A percentile compares a stretch with the other conserved stretches of the same genome.
phyloP scores from a whole-genome alignment of 257 asterid species.

The Eucommia ulmoides region DNA sequence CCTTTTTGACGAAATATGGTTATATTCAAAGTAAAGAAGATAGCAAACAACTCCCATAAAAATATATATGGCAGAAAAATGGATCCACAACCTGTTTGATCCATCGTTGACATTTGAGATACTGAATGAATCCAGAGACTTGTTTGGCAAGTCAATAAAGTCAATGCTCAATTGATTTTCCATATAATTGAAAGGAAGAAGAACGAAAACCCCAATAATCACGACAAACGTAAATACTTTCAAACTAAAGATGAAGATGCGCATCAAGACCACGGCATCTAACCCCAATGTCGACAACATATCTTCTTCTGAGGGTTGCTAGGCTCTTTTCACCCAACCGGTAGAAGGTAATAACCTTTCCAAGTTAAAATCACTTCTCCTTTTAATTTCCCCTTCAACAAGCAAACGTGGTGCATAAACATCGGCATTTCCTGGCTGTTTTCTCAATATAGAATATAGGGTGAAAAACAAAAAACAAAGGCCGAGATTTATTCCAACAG shows the following conservation, averaged over 20 bases:
- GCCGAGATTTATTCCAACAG: slow-evolving; percentile 76
- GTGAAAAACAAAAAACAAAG: slow-evolving; percentile 46
- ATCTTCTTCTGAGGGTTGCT: slow-evolving; percentile 77
- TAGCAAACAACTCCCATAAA: slow-evolving; percentile 94
- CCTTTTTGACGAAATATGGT: slow-evolving; percentile 60
- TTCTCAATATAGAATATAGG: slow-evolving; percentile 59
- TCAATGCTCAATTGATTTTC: slow-evolving; percentile 77
- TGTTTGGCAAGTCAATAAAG: slow-evolving; percentile 61
- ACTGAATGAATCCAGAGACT: slow-evolving; percentile 75
- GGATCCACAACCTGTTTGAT: slow-evolving; percentile 97
- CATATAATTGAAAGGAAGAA: slow-evolving; percentile 88
- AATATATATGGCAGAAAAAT: slow-evolving; percentile 72
- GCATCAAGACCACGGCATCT: slow-evolving; percentile 95
- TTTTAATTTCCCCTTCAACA: slow-evolving; percentile 45
- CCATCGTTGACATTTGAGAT: slow-evolving; percentile 91
- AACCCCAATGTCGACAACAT: slow-evolving; percentile 55
- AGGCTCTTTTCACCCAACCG: slow-evolving; percentile 75
- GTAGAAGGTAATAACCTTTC: slow-evolving; percentile 43
- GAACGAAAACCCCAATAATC: slow-evolving; percentile 59
- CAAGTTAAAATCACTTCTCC: slow-evolving; percentile 21
- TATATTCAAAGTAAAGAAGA: slow-evolving; percentile 82
- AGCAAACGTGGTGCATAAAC: slow-evolving; percentile 75
- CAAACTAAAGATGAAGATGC: slow-evolving; percentile 72
- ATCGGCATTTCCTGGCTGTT: slow-evolving; percentile 49
- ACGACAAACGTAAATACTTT: slow-evolving; percentile 69